Evolutionary conservation across 2,329 filamentous ascomycete species (phyloP).

Genomic region (Esteya vermicola): DNA sequence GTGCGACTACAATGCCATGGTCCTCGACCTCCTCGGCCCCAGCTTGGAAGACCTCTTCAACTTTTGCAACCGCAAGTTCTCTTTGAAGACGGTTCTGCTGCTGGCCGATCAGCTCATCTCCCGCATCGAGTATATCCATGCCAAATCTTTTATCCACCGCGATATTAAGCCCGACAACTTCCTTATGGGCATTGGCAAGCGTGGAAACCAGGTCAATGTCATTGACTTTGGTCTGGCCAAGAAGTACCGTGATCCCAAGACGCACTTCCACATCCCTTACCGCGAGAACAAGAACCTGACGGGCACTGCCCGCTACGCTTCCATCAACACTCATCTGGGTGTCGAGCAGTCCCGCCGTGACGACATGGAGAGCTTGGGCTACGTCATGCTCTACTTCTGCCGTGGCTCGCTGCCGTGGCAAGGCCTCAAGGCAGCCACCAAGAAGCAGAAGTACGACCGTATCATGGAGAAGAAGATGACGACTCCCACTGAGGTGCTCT

Average conservation of each 20-base stretch:
- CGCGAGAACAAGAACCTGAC: constrained; percentile 99
- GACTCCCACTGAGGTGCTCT: constrained; percentile 93
- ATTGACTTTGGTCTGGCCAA: constrained; percentile 98
- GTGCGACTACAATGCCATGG: constrained; percentile 99
- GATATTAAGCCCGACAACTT: constrained; percentile 99
- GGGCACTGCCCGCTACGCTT: constrained; percentile 94
- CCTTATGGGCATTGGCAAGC: constrained; percentile 97
- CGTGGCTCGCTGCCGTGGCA: constrained; percentile 98
- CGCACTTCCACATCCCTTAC: constrained; percentile 98
- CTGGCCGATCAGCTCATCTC: constrained; percentile 97
- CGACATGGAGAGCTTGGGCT: constrained; percentile 97
- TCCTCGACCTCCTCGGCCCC: constrained; percentile 88
- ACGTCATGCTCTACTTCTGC: constrained; percentile 99
- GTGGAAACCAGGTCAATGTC: constrained; percentile 97
- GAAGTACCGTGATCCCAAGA: constrained; percentile 99
- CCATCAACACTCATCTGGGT: constrained; percentile 96
- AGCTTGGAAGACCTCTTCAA: constrained; percentile 98
- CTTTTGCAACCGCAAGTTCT: constrained; percentile 99
- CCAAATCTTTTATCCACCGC: constrained; percentile 98
- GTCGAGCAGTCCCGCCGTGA: constrained; percentile 98
- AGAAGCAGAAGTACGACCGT: constrained; percentile 97
- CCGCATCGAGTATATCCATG: constrained; percentile 98
- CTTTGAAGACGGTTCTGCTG: constrained; percentile 91
- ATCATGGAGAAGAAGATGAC: constrained; percentile 99
- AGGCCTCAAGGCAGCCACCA: constrained; percentile 58